Conservation (phyloP, 768 basidiomycete genomes). For the Amanita inopinata region DNA sequence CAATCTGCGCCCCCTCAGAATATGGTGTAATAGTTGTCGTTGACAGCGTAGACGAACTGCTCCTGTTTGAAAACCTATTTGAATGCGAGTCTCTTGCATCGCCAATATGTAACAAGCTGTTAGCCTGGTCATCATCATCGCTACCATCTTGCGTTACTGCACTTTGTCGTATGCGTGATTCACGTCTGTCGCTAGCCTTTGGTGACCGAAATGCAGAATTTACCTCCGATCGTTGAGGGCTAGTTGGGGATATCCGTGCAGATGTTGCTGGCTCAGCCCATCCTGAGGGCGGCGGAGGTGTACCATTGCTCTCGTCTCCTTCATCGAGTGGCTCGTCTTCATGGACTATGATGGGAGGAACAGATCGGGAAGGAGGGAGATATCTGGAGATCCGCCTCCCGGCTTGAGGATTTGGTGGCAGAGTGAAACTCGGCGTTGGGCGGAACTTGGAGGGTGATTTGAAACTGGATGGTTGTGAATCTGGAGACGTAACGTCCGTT, state of each 20-base stretch:
- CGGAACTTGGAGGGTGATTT: slow-evolving; percentile 3
- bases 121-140: slow-evolving; percentile 11
- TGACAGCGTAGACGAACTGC: slow-evolving; percentile 33
- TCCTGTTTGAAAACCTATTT: slow-evolving; percentile 36
- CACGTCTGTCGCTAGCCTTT: slow-evolving; percentile 4
- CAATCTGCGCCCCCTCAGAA: slow-evolving; percentile 26
- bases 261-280: slow-evolving; percentile 15
- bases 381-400: neutral
- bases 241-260: slow-evolving; percentile 14
- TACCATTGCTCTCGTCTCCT: slow-evolving; percentile 10
- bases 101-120: slow-evolving; percentile 13
- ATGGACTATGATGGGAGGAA: slow-evolving; percentile 24
- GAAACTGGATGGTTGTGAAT: neutral
- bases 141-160: too few species aligned
- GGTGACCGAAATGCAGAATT: slow-evolving; percentile 5
- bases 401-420: neutral
- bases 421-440: neutral
- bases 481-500: slow-evolving; percentile 4
- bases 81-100: slow-evolving; percentile 13
- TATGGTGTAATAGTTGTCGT: slow-evolving; percentile 31
- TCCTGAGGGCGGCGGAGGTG: slow-evolving; percentile 12
- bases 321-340: slow-evolving; percentile 13
- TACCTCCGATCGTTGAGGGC: slow-evolving; percentile 7
- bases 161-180: too few species aligned
- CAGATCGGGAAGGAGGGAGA: slow-evolving; percentile 9